Percentiles rank a stretch among this genome's conserved stretches.
Evolutionary conservation across 345 rosid species (phyloP).

Genomic region (Carallia brachiata): DNA sequence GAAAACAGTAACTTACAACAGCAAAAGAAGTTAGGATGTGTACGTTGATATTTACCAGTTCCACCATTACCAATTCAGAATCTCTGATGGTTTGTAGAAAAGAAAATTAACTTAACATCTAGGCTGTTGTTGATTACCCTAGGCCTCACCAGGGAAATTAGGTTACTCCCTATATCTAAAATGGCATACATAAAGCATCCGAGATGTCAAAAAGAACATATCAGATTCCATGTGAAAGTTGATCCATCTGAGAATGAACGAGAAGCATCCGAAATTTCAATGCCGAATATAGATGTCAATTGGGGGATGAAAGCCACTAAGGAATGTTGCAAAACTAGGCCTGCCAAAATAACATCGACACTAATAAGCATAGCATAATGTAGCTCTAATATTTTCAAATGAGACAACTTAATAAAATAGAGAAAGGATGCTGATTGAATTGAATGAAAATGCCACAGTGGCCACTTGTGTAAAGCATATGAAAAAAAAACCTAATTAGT

Average conservation of each 20-base stretch:
- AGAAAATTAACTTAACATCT: conserved; percentile 40
- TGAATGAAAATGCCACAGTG: neutral
- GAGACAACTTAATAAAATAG: neutral
- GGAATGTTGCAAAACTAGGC: conserved; percentile 50
- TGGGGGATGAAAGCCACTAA: conserved; percentile 35
- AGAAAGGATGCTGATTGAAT: neutral
- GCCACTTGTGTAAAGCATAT: neutral
- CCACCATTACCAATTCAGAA: conserved; percentile 37
- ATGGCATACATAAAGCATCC: neutral
- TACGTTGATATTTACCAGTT: neutral
- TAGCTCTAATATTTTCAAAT: neutral
- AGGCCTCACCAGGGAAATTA: conserved; percentile 46
- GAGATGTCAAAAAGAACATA: conserved; percentile 12
- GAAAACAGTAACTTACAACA: neutral
- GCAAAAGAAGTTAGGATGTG: neutral
- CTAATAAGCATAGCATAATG: conserved; percentile 5
- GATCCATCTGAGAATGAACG: conserved; percentile 8
- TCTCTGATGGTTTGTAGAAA: conserved; percentile 34
- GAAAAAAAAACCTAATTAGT: conserved; percentile 40
- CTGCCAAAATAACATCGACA: conserved; percentile 40
- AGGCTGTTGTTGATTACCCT: conserved; percentile 43
- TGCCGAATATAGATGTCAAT: conserved; percentile 19
- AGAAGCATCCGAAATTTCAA: conserved; percentile 24
- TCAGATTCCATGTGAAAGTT: conserved; percentile 13
- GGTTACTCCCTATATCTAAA: conserved; percentile 3